A percentile compares a stretch with the other conserved stretches of the same genome.
Evolutionary conservation across 768 basidiomycete genomes (phyloP).

Genomic region (Tremella fuciformis): DNA sequence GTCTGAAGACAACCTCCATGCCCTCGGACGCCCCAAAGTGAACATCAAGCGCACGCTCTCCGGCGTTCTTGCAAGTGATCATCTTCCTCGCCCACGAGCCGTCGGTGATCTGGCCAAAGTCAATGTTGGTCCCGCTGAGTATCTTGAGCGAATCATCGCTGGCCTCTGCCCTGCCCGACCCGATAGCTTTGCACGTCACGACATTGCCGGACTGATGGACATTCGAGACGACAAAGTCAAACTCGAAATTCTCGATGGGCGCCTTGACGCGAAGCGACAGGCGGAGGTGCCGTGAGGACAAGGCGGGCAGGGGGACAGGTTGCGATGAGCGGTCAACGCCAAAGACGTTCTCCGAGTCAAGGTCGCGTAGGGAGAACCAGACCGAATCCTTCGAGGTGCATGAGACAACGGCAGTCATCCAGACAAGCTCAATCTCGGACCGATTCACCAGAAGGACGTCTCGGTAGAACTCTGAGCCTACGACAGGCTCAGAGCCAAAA

Average conservation of each 20-base stretch:
- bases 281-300: slow-evolving; percentile 42
- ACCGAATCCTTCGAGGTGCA: slow-evolving; percentile 36
- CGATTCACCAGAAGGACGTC: slow-evolving; percentile 46
- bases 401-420: slow-evolving; percentile 41
- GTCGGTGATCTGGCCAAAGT: slow-evolving; percentile 46
- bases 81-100: slow-evolving; percentile 45
- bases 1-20: slow-evolving; percentile 42
- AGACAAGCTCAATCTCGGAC: slow-evolving; percentile 47
- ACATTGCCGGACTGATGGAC: slow-evolving; percentile 39
- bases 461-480: slow-evolving; percentile 37
- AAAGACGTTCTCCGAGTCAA: slow-evolving; percentile 46
- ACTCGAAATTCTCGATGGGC: slow-evolving; percentile 34
- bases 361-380: slow-evolving; percentile 44
- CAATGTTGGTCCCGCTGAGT: slow-evolving; percentile 37
- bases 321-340: slow-evolving; percentile 35
- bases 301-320: slow-evolving; percentile 38
- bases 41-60: slow-evolving; percentile 43
- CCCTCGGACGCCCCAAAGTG: slow-evolving; percentile 36
- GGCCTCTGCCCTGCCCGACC: slow-evolving; percentile 22
- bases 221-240: slow-evolving; percentile 46
- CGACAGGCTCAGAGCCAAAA: slow-evolving; percentile 40
- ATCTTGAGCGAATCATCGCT: slow-evolving; percentile 37
- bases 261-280: slow-evolving; percentile 35
- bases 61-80: slow-evolving; percentile 46
- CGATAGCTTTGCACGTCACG: slow-evolving; percentile 41